Base-by-base conservation (phyloP, 139 green algal genomes). In the Chlamydomonas sp. region DNA sequence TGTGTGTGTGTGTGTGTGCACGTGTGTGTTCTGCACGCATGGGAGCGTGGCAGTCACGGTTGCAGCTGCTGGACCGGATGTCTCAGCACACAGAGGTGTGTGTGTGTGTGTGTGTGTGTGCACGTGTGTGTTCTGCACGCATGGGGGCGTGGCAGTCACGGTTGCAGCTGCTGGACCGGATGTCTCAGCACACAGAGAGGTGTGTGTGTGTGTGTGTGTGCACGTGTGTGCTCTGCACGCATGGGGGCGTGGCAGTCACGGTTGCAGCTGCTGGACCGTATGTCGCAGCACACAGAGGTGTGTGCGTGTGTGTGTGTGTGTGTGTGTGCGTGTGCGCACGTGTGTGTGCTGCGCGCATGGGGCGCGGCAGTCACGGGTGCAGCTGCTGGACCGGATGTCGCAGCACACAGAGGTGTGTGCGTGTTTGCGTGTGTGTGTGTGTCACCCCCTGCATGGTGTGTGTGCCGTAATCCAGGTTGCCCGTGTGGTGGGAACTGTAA, bases 31-130 rank as follows among this genome's bases (percentile, higher is more conserved):
- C 43, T 54, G n/a, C 20, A 20, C 20, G 43, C 20, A 54, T 54
- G 43, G 13, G 43, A 13, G 20, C 20, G 43, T 54, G 43, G n/a
- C n/a, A n/a, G n/a, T n/a, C n/a, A n/a, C n/a, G n/a, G n/a, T n/a
- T n/a, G n/a, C n/a, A n/a, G n/a, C n/a, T n/a, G n/a, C n/a, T n/a
- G n/a, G n/a, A n/a, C n/a, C n/a, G n/a, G n/a, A n/a, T 54, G 43
- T 54, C 16, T 54, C 13, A 26, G 43, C 43, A 54, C 20, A 20
- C 20, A 20, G 13, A 20, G 13, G 43, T 54, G 43, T 20, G 13
- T 54, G 43, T 54, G 43, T 54, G 20, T 54, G 43, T 54, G 43
- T 20, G 20, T 54, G 43, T 54, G 43, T 54, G 43, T 54, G 43
- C 20, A 54, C 20, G 43, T 20, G 20, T 54, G 43, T 54, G 43